phyloP scores from a whole-genome alignment of 2,329 filamentous ascomycete species.

The Madurella fahalii region DNA sequence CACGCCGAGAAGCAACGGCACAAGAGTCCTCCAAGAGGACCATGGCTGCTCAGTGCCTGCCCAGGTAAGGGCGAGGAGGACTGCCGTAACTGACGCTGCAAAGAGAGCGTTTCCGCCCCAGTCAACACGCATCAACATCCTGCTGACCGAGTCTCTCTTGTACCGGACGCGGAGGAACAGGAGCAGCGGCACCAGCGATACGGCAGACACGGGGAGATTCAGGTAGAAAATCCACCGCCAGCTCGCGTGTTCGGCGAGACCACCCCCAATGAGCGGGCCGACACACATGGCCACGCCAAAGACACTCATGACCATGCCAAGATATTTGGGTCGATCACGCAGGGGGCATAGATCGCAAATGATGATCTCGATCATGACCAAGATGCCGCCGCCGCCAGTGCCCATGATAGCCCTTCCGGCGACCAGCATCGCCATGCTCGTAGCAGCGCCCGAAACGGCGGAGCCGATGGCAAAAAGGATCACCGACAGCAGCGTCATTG shows the following conservation, averaged over 20 bases:
- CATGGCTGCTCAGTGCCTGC: slow-evolving; percentile 14
- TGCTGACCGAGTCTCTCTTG: slow-evolving; percentile 10
- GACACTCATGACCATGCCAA: slow-evolving; percentile 14
- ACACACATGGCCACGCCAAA: slow-evolving; percentile 11
- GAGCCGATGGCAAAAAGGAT: no score
- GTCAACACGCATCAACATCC: slow-evolving; percentile 34
- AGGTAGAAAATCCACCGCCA: slow-evolving; percentile 38
- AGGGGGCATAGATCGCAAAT: slow-evolving; percentile 22
- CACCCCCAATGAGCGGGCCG: slow-evolving; percentile 19
- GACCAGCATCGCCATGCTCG: slow-evolving; percentile 44
- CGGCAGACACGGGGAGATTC: slow-evolving; percentile 31
- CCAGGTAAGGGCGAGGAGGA: slow-evolving; percentile 30
- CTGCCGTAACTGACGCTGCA: slow-evolving; percentile 32
- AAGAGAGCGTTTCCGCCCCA: slow-evolving; percentile 39
- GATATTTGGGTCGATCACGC: slow-evolving; percentile 18
- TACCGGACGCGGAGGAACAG: slow-evolving; percentile 26
- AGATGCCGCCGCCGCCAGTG: slow-evolving; percentile 34
- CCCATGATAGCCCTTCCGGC: slow-evolving; percentile 48
- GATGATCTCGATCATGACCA: slow-evolving; percentile 30
- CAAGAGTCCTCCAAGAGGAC: slow-evolving; percentile 21
- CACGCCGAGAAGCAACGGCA: slow-evolving; percentile 37
- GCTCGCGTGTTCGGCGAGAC: slow-evolving; percentile 6
- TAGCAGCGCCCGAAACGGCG: slow-evolving; percentile 44
- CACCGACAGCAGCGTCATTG: no score
- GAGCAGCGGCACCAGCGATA: slow-evolving; percentile 21